These are phyloP conservation scores for Tetragonia tetragonoides DNA, from an alignment of 148 eudicot genomes.

Conservation along the genomic window DNA sequence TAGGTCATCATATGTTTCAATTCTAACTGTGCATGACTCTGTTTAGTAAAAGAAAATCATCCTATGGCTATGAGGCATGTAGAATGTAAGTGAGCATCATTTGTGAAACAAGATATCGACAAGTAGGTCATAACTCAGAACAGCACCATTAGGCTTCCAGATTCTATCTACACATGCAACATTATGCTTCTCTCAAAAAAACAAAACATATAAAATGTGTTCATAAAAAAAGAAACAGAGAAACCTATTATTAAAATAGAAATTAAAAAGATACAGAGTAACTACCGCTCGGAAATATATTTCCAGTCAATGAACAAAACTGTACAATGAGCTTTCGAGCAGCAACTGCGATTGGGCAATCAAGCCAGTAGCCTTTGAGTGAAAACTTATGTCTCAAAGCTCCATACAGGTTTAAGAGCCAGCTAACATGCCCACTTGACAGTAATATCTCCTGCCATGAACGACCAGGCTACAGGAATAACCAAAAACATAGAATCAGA, in stretches of 20 bases:
- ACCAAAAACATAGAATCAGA: slow-evolving; percentile 15
- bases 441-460: slow-evolving; percentile 78
- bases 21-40: too few species aligned
- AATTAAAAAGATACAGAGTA: not conserved
- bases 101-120: too few species aligned
- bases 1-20: not conserved
- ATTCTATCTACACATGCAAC: too few species aligned
- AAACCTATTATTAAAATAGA: not conserved
- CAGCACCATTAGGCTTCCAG: too few species aligned
- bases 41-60: too few species aligned
- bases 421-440: slow-evolving; percentile 75
- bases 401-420: slow-evolving; percentile 80
- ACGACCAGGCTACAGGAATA: slow-evolving; percentile 76
- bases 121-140: too few species aligned
- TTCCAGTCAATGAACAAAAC: slow-evolving; percentile 82
- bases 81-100: too few species aligned
- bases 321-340: slow-evolving; percentile 88
- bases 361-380: slow-evolving; percentile 82
- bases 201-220: not conserved
- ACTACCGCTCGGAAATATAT: slow-evolving; percentile 77
- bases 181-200: too few species aligned
- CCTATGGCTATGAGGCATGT: too few species aligned
- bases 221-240: slow-evolving; percentile 3
- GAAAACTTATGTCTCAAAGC: slow-evolving; percentile 79
- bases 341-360: slow-evolving; percentile 96